Percentiles rank a stretch among this genome's conserved stretches.
Evolutionary conservation across 805 yeast species (phyloP).

Genomic region (Kazachstania bromeliacearum): DNA sequence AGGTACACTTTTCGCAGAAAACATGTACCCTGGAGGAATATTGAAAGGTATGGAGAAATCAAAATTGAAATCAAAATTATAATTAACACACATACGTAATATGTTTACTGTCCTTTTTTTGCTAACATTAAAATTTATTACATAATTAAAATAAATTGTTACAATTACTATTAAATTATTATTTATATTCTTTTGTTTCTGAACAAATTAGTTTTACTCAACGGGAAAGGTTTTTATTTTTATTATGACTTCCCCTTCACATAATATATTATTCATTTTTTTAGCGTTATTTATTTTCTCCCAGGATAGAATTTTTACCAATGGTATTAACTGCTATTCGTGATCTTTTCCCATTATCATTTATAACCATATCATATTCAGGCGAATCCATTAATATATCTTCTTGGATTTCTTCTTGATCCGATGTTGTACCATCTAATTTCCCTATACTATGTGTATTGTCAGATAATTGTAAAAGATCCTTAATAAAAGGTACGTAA

Average conservation of each 20-base stretch:
- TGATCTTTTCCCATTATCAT: slow-evolving; percentile 2
- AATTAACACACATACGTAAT: too few relatives aligned
- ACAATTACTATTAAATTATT: background rate
- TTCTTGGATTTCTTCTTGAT: background rate
- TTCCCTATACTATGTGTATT: too few relatives aligned
- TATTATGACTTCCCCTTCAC: background rate
- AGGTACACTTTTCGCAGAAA: slow-evolving; percentile 36
- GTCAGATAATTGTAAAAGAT: slow-evolving; percentile 6
- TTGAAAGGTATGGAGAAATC: slow-evolving; percentile 15
- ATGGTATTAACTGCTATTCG: background rate
- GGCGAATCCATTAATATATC: background rate
- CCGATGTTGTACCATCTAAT: background rate
- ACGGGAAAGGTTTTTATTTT: background rate
- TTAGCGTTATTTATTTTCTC: too few relatives aligned
- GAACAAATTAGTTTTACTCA: background rate
- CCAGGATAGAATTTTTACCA: too few relatives aligned
- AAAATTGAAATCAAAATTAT: slow-evolving; percentile 3
- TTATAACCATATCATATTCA: background rate
- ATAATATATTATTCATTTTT: too few relatives aligned
- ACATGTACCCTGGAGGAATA: slow-evolving; percentile 38
- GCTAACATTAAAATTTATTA: too few relatives aligned
- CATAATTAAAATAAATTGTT: too few relatives aligned
- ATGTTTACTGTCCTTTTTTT: too few relatives aligned
- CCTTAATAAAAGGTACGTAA: slow-evolving; percentile 23
- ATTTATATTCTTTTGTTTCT: background rate